Evolutionary conservation across 495 filamentous ascomycete genomes (phyloP), one percentile per base, ranked within the genome.

Genomic region (Polyplosphaeria fusca): DNA sequence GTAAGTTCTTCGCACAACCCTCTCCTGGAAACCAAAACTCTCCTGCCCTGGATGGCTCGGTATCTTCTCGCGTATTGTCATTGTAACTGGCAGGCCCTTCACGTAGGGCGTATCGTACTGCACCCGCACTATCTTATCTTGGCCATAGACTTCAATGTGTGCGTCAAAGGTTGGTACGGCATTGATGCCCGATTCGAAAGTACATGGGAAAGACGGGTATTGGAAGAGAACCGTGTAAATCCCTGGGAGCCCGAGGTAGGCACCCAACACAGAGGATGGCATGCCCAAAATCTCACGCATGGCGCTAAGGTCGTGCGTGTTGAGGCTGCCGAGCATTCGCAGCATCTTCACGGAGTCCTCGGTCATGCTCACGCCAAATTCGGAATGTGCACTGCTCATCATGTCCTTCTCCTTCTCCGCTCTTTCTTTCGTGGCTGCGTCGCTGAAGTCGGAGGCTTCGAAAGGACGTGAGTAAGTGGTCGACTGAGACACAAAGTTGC

Each of bases 171-270:
- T 54, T 4, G 81, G 78, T 1, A 85, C 74, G 3, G 64, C 60
- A 52, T 82, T 73, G 26, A 81, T 72, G 1, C 82, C 80, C 0
- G 70, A 74, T 59, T 84, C 81, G 51, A 81, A 85, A n/a, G 73
- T 69, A 9, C 79, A 68, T 0, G 77, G 71, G 46, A 81, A 85
- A 47, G 27, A 37, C 5, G 59, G 55, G 48, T 67, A 67, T 38
- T 66, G 37, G 58, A 67, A 69, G 32, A 68, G 50, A 37, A 62
- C 47, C 38, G 47, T 52, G 2, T 27, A 61, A 13, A 61, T 54
- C 4, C 35, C 35, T 7, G 45, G 52, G 5, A 35, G 37, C 14
- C 45, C 30, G 16, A 28, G 27, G 23, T 47, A 43, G 5, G 32
- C 58, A 13, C 74, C 80, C 1, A 71, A 66, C 0, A 83, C 75